Percentiles rank a stretch among this genome's conserved stretches.
phyloP scores from a whole-genome alignment of 2,329 filamentous ascomycete species.

The Penicillium sumatraense region DNA sequence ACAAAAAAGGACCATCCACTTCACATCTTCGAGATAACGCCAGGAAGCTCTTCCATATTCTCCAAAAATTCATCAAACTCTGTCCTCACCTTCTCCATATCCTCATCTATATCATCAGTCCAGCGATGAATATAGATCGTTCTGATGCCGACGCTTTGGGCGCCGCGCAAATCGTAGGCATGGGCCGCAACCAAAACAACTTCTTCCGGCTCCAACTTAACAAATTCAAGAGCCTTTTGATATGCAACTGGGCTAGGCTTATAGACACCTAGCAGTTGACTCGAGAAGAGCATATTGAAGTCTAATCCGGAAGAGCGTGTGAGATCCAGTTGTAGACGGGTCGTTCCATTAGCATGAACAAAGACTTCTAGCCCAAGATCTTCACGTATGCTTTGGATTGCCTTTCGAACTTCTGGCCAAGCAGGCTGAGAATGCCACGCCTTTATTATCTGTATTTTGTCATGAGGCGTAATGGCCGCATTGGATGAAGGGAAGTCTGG shows the following conservation, averaged over 20 bases:
- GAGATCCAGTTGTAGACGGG: constrained; percentile 60
- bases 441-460: constrained; percentile 31
- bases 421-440: constrained; percentile 57
- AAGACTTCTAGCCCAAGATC: constrained; percentile 48
- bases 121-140: constrained; percentile 58
- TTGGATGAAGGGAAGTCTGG: constrained; percentile 21
- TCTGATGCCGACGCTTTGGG: constrained; percentile 53
- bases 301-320: constrained; percentile 50
- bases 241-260: constrained; percentile 57
- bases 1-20: too few species aligned
- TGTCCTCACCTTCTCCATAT: constrained; percentile 45
- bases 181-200: constrained; percentile 60
- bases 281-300: constrained; percentile 60
- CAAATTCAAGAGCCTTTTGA: constrained; percentile 49
- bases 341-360: constrained; percentile 61
- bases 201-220: constrained; percentile 52
- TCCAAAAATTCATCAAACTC: constrained; percentile 49
- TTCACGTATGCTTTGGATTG: constrained; percentile 46
- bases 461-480: constrained; percentile 22
- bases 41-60: constrained; percentile 21
- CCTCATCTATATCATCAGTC: constrained; percentile 59
- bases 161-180: constrained; percentile 58
- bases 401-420: constrained; percentile 57
- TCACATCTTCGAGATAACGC: constrained; percentile 8
- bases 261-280: constrained; percentile 54